These are phyloP conservation scores for Elsinoe fawcettii DNA, from an alignment of 2,329 filamentous ascomycete species.

Conservation along the genomic window DNA sequence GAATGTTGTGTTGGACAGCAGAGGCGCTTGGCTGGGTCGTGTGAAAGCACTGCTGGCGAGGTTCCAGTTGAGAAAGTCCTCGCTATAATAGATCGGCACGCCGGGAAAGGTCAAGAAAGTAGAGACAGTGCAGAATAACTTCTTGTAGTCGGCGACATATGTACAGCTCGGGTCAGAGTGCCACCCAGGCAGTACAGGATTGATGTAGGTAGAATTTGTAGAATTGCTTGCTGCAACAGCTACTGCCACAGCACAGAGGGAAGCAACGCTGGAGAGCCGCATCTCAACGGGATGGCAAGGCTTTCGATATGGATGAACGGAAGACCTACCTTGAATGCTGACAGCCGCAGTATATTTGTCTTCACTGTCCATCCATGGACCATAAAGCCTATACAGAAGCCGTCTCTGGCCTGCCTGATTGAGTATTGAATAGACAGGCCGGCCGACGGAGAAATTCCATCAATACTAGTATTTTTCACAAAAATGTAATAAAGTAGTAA, in stretches of 20 bases:
- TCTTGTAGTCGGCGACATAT: conserved; percentile 33
- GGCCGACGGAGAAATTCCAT: not conserved
- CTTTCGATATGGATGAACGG: not conserved
- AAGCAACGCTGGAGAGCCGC: not conserved
- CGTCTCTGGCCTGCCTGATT: not conserved
- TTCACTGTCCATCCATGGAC: not conserved
- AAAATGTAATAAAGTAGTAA: too few relatives aligned
- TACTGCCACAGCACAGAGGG: not conserved
- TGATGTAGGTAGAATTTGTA: conserved; percentile 26
- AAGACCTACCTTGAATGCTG: not conserved
- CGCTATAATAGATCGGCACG: conserved; percentile 38
- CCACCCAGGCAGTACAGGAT: conserved; percentile 42
- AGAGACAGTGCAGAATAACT: conserved; percentile 40
- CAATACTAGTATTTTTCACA: too few relatives aligned
- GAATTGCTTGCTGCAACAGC: not conserved
- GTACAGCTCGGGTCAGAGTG: conserved; percentile 41
- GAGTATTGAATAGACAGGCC: not conserved
- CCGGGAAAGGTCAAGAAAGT: conserved; percentile 42
- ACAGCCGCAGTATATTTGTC: not conserved
- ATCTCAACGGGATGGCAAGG: not conserved
- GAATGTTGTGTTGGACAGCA: conserved; percentile 28
- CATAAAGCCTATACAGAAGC: not conserved
- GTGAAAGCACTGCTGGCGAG: conserved; percentile 31
- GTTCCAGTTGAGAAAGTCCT: conserved; percentile 38
- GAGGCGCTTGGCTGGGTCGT: conserved; percentile 33